Evolutionary conservation across 2,329 filamentous ascomycete genomes (phyloP), one percentile per base, ranked within the genome.

Genomic region (Calonectria hongkongensis): DNA sequence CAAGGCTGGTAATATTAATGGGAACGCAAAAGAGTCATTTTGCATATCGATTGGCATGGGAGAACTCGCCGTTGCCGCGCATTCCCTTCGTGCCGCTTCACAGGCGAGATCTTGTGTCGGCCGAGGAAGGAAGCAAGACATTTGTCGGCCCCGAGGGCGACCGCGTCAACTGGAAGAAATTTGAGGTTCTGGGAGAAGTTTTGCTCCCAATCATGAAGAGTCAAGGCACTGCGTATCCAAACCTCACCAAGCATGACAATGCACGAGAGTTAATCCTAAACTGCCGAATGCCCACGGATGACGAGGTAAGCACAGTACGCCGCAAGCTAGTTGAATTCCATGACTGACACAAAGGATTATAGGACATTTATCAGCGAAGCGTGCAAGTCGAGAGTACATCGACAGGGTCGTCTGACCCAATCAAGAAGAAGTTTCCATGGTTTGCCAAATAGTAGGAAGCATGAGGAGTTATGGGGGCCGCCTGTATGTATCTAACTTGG

Each of bases 91-190:
- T 98, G 64, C 96, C 97, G 2, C 88, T 98, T 33, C 95, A 98
- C 81, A 91, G 95, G 51, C 91, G 96, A 75, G 97, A 99, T 84
- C 88, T 99, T 28, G 95, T 98, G 2, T 95, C 94, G 15, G 96
- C 97, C 0, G 95, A 98, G 81, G 94, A 98, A 84, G 97, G 96
- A 41, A 98, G 97, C 83, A 92, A 91, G 80, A 98, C 97, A 0
- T 96, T 98, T 82, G 87, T 98, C 2, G 95, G 94, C 9, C 88
- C 90, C 2, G 89, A 91, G 73, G 91, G 88, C 75, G 91, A 95
- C 74, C 89, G 94, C 65, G 94, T 99, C 82, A 98, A 98, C 82
- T 99, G 97, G 97, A 95, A 94, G 84, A 99, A 99, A 82, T 99
- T 98, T 80, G 96, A 98, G 84, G 93, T 99, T 39, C 92, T 98